Evolutionary conservation across 768 basidiomycete species (phyloP).

Genomic region (Panellus pusillus): DNA sequence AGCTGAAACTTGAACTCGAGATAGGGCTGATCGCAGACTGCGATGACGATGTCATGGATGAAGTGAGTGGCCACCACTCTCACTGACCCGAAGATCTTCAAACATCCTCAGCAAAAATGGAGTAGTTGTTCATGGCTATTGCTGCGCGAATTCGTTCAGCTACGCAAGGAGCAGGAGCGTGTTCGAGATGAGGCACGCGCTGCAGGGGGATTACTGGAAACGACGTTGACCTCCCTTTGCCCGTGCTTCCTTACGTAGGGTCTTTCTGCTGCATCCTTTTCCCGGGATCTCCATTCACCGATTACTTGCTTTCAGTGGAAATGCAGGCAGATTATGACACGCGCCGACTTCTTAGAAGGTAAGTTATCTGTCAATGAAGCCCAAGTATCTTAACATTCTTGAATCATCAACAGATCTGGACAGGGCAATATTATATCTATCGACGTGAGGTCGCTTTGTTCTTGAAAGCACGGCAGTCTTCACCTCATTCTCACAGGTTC

Average conservation of each 20-base stretch:
- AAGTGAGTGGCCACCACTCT: constrained; percentile 45
- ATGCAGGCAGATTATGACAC: constrained; percentile 80
- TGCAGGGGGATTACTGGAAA: constrained; percentile 34
- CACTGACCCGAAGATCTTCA: not conserved
- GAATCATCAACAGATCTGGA: constrained; percentile 50
- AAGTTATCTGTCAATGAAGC: constrained; percentile 16
- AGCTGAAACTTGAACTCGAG: not conserved
- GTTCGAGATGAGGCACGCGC: constrained; percentile 40
- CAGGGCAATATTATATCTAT: constrained; percentile 73
- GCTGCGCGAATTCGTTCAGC: constrained; percentile 69
- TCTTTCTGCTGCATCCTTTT: not conserved
- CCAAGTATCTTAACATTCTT: not conserved
- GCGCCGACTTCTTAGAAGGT: constrained; percentile 83
- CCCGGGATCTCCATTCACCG: not conserved
- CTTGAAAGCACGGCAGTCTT: not conserved
- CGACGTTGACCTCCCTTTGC: constrained; percentile 52
- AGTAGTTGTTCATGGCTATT: constrained; percentile 81
- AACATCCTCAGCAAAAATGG: constrained; percentile 65
- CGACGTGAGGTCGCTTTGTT: constrained; percentile 51
- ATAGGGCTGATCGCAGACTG: constrained; percentile 71
- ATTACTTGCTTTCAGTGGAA: constrained; percentile 44
- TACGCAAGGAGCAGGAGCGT: constrained; percentile 50
- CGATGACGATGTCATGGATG: constrained; percentile 89
- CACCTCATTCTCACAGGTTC: constrained; percentile 41
- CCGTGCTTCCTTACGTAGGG: constrained; percentile 61